Evolutionary conservation across 352 stramenopile species (phyloP), one percentile per base, ranked within the genome.

Genomic region (Globisporangium heterothallicum): DNA sequence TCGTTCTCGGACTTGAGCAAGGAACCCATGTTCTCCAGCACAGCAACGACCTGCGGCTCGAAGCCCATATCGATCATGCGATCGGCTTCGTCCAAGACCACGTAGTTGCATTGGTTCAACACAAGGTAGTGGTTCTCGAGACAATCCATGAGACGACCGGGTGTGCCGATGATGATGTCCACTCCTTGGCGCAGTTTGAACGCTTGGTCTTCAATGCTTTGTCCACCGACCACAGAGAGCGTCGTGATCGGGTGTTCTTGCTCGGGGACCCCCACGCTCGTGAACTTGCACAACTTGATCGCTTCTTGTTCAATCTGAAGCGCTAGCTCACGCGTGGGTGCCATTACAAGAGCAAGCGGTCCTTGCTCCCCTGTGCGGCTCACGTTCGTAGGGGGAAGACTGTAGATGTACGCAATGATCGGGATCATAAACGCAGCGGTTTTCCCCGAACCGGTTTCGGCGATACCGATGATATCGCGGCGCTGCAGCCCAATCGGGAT

Each of bases 71-170:
- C 90, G 62, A 99, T 96, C 93, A 98, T 98, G 14, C 93, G 78
- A 85, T 99, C 97, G 4, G 96, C 96, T 72, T 99, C 97, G 75
- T 99, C 97, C 42, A 99, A 56, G 7, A 99, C 96, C 42, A 99
- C 89, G 63, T 99, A 99, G 59, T 97, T 98, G 62, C 96, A 99
- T 75, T 99, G 96, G 70, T 99, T 99, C 16, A 99, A 70, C 44
- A 99, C 96, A 36, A 99, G 60, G 65, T 99, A 99, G 42, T 96
- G 87, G 66, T 91, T 98, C 62, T 99, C 93, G 24, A 99, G 65
- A 70, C 89, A 98, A 61, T 99, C 97, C 66, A 97, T 97, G 3
- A 99, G 88, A 45, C 97, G 88, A 49, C 97, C 97, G 2, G 97
- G 97, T 5, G 97, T 99, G 34, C 94, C 97, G 21, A 99, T 97